Base-by-base conservation (phyloP, 2,329 filamentous ascomycete species). In the Talaromyces sp. region DNA sequence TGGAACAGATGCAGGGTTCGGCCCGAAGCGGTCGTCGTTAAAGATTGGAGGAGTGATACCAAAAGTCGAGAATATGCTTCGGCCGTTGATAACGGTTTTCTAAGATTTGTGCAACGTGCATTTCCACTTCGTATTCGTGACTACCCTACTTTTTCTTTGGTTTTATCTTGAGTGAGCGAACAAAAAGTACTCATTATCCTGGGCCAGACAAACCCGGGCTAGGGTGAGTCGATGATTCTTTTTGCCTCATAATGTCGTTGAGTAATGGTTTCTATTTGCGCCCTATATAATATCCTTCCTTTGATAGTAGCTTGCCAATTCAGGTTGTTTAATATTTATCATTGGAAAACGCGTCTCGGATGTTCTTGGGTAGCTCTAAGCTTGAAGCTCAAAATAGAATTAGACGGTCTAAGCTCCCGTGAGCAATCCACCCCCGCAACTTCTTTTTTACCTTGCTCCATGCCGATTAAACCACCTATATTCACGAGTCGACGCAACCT, bases 1-100 rank as follows among this genome's bases (percentile, higher is more conserved):
- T 99, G 76, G 95, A 99, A 82, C 83, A 87, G 72, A 91, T 98
- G 88, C 94, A 98, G 82, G 92, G 92, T 79, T 88, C 92, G 76
- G 91, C 92, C 77, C 91, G 93, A 84, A 96, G 91, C 83, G 91
- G 95, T 79, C 93, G 93, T 74, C 92, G 93, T 81, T 97, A 93
- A 63, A 61, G n/a, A 27, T 47, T n/a, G 59, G 54, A 64, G 47
- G 61, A 45, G 45, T 58, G 57, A 49, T 61, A 49, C 61, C 45
- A 52, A 41, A 31, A 50, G 49, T 63, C 64, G 64, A 60, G 57
- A 61, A 37, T 39, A 63, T 63, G 56, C 56, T 63, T 63, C 47
- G 61, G 50, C 59, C 50, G 64, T 57, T 59, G 52, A 39, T 13
- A 33, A 33, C 43, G 47, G 47, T n/a, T 52, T 61, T 39, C 52